Evolutionary conservation across 192 early-diverging fungal species (phyloP), one percentile per base, ranked within the genome.

Genomic region (Mycoemilia scoparia): DNA sequence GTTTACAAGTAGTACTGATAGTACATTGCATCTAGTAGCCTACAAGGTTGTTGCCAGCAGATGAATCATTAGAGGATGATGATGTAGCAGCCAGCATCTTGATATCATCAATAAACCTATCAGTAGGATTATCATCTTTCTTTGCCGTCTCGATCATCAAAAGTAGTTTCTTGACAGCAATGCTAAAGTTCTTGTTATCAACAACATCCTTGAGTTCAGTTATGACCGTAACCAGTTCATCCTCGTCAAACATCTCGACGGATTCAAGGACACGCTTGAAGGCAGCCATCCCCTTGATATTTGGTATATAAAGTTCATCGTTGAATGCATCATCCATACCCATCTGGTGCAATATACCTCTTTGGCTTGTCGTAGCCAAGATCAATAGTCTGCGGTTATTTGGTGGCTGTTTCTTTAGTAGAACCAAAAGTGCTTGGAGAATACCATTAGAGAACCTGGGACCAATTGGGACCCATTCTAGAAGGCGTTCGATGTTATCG

Each of bases 401-500:
- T 21, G 83, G 85, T 21, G 93, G 93, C 32, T 67, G 68, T 47
- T 84, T 87, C 61, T 92, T 92, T 20, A 98, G 50, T 34, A 98
- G 51, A 3, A 98, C 90, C 25, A 91, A 60, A 27, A 98, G 63
- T 1, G 90, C 85, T 50, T 98, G 93, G 8, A 98, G 57, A 1
- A 95, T 73, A 2, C 67, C 53, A 57, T 93, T 98, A 13, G 90
- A 92, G 50, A 98, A 95, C 11, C 88, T 69, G 20, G 90, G 79
- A 21, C 93, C 93, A 54, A 98, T 89, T 3, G 77, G 70, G 1
- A 95, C 89, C 72, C 81, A 98, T 32, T 95, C 91, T 65, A 93
- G 46, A 7, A 98, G 50, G 22, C 90, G 72, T 63, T 98, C 90
- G 29, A 98, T 78, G 21, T 83, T 66, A 46, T 98, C 93, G 43